A percentile compares a stretch with the other conserved stretches of the same genome.
Evolutionary conservation across 495 filamentous ascomycete species (phyloP).

Genomic region (Tuber magnatum): DNA sequence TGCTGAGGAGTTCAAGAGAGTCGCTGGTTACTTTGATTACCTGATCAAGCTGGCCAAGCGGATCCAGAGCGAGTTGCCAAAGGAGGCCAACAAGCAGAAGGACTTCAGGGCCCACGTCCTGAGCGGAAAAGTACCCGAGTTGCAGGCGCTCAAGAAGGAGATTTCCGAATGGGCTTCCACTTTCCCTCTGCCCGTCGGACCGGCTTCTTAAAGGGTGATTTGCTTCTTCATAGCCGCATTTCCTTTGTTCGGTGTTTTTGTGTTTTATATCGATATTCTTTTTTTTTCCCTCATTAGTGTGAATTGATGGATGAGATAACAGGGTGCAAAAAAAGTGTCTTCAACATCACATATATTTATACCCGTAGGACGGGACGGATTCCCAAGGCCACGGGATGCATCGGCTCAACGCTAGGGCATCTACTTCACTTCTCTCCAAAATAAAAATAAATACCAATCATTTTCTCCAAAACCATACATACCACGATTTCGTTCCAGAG

Average conservation of each 20-base stretch:
- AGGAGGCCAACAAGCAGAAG: constrained; percentile 97
- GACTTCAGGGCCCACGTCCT: constrained; percentile 95
- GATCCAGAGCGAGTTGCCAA: constrained; percentile 75
- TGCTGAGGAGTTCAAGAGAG: constrained; percentile 83
- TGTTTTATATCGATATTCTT: constrained; percentile 16
- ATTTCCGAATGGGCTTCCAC: constrained; percentile 77
- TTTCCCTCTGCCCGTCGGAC: constrained; percentile 81
- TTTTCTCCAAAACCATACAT: constrained; percentile 6
- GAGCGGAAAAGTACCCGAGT: constrained; percentile 65
- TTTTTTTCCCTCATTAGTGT: constrained; percentile 8
- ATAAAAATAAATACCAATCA: background rate
- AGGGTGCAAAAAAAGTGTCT: constrained; percentile 34
- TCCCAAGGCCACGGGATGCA: background rate
- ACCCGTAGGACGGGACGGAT: background rate
- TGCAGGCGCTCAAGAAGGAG: constrained; percentile 78
- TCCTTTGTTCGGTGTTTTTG: constrained; percentile 8
- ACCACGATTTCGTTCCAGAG: background rate
- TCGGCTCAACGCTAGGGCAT: constrained; percentile 31
- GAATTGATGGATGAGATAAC: constrained; percentile 18
- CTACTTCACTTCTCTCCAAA: constrained; percentile 3
- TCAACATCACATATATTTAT: background rate
- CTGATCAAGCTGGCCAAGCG: constrained; percentile 74
- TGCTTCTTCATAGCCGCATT: constrained; percentile 22
- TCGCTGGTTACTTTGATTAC: constrained; percentile 81
- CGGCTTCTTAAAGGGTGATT: constrained; percentile 19